A percentile compares a stretch with the other conserved stretches of the same genome.
Conservation (phyloP, 768 basidiomycete genomes). For the Amanita muscaria region DNA sequence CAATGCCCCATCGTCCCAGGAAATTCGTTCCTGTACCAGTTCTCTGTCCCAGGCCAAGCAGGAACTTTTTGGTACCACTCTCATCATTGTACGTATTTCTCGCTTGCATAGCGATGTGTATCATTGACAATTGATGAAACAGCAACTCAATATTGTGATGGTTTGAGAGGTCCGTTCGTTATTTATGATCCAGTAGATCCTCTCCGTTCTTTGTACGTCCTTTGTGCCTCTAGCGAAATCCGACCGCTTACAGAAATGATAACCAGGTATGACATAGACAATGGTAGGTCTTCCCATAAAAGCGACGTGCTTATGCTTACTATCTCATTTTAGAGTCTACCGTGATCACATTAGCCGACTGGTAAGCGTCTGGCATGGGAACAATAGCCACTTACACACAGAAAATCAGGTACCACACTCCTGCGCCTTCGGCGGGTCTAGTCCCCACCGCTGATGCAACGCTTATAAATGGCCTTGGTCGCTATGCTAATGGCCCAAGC, state of each 20-base stretch:
- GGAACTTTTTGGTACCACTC: slow-evolving; percentile 22
- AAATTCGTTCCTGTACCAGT: slow-evolving; percentile 24
- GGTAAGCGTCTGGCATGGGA: slow-evolving; percentile 20
- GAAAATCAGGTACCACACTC: slow-evolving; percentile 27
- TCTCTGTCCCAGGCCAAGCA: slow-evolving; percentile 24
- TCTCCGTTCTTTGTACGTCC: slow-evolving; percentile 6
- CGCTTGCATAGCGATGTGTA: neutral
- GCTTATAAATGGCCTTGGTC: slow-evolving; percentile 46
- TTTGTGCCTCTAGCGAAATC: too few relatives aligned
- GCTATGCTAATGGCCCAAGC: slow-evolving; percentile 32
- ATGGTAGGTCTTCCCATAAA: neutral
- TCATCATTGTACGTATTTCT: slow-evolving; percentile 19
- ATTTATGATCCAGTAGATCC: slow-evolving; percentile 17
- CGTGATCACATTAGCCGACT: slow-evolving; percentile 43
- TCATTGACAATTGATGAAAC: neutral
- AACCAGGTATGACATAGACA: slow-evolving; percentile 20
- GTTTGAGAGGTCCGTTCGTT: slow-evolving; percentile 16
- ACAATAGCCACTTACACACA: too few relatives aligned
- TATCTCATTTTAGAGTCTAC: slow-evolving; percentile 20
- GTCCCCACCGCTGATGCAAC: slow-evolving; percentile 27
- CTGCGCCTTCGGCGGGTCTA: slow-evolving; percentile 15
- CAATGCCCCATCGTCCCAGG: slow-evolving; percentile 30
- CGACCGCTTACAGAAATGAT: neutral
- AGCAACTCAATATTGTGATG: slow-evolving; percentile 19
- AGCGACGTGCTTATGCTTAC: neutral